Evolutionary conservation across 2,329 filamentous ascomycete species (phyloP).

Genomic region (Arachnopeziza araneosa): DNA sequence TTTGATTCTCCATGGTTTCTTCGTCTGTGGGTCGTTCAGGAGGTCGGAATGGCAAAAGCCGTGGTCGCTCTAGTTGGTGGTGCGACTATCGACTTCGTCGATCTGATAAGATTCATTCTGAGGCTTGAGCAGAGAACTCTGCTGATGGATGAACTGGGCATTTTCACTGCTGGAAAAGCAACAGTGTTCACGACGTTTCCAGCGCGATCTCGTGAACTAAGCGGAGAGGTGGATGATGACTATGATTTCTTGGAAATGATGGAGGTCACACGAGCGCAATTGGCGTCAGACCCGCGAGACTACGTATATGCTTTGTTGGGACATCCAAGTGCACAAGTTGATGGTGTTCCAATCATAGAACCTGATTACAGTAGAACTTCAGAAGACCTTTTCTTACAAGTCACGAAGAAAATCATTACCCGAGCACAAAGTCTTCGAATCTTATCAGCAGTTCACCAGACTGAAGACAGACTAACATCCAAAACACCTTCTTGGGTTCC

Average conservation of each 20-base stretch:
- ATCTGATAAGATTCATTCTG: constrained; percentile 5
- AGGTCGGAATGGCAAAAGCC: constrained; percentile 6
- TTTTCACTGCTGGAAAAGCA: constrained; percentile 3
- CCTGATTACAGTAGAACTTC: constrained; percentile 2
- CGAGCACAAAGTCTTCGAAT: constrained; percentile 3
- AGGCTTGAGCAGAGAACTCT: constrained; percentile 4
- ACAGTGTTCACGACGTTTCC: constrained; percentile 7
- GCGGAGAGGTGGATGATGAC: constrained; percentile 8
- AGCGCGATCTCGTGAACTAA: constrained; percentile 1
- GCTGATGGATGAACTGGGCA: constrained; percentile 5
- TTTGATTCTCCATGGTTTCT: constrained; percentile 6
- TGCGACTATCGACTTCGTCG: constrained; percentile 5
- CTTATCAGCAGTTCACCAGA: constrained; percentile 5
- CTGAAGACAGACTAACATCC: neutral
- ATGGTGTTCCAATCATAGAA: neutral
- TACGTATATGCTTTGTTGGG: constrained; percentile 6
- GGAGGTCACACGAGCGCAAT: constrained; percentile 4
- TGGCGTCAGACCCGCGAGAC: constrained; percentile 1
- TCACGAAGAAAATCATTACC: constrained; percentile 3
- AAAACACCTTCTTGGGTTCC: constrained; percentile 1
- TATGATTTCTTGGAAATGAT: constrained; percentile 6
- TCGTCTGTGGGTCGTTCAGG: constrained; percentile 6
- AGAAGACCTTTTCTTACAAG: constrained; percentile 1
- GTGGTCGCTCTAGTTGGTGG: constrained; percentile 2
- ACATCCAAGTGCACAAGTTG: constrained; percentile 3